Base-by-base conservation (phyloP, 202 grass and related monocot genomes). In the Cymbopogon flexuosus region DNA sequence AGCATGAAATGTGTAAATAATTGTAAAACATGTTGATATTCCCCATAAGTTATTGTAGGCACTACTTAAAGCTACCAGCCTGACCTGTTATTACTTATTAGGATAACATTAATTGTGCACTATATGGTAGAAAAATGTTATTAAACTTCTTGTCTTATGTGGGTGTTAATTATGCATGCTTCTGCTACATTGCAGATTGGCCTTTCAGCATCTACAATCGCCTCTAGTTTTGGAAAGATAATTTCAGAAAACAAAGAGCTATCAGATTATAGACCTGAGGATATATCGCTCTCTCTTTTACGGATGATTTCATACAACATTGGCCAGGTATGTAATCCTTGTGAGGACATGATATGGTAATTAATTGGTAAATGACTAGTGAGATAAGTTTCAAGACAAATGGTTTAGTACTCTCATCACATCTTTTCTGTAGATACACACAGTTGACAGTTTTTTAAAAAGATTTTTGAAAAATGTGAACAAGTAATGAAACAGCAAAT, bases 281-380 rank as follows among this genome's bases (percentile, higher is more conserved):
- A 97, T 91, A 93, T 97, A 83, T 97, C 95, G 68, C 95, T 97
- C 76, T 97, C 95, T 51, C 88, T 97, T 36, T 73, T 97, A 69
- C 90, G 95, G 72, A 97, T 97, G 95, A 94, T 97, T 81, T 97
- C 95, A 70, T 97, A 97, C 71, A 97, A 97, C 78, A 97, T 97
- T 79, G 95, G 95, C 4, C 95, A 97, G 95, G 95, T 94, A 86
- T 65, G 62, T 67, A 66, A 58, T 34, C 37, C 9, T 88, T 83
- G 19, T 77, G 27, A 41, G 56, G 37, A 13, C 64, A 16, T 68
- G n/a, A 62, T 43, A 62, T 62, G 68, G 6, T 49, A 62, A 33
- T 34, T 40, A 79, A 74, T 61, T 34, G 15, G 19, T 61, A 36
- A 73, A 41, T 83, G 62, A 3, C 12, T 34, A 59, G 18, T 66